Base-by-base conservation (phyloP, 257 asterid species). In the Lavandula angustifolia region DNA sequence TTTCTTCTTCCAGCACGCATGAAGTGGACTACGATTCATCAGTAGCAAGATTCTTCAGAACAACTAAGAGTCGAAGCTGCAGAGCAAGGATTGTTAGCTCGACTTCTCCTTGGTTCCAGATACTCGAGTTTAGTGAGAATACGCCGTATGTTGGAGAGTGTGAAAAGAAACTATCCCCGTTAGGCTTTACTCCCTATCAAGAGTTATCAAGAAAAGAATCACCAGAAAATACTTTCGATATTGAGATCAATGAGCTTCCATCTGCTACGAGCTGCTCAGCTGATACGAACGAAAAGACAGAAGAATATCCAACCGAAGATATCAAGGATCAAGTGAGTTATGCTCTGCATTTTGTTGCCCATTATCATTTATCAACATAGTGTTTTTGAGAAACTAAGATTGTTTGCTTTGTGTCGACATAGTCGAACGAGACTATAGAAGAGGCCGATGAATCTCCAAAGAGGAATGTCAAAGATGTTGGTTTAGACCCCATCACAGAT, bases 401-500 rank as follows among this genome's bases (percentile, higher is more conserved):
- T 22, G 1, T 22, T 22, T 22, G 27, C 2, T 22, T 22, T 22
- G 27, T 22, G 2, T 0, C 2, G 27, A 22, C 2, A 1, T 22
- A 22, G 27, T 22, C 2, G 1, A 67, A 64, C 62, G 79, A 78
- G 73, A 68, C 49, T 6, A 85, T 73, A 54, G 54, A 33, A 37
- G 80, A 78, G 72, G 70, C 60, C 44, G 54, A 70, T 13, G 77
- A 60, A 44, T 62, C 82, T 54, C 64, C 74, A 4, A 88, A 75
- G 79, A 88, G 79, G 84, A 42, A 44, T 32, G 87, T 82, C 31
- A 91, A 68, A 80, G 91, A 91, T 70, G 83, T 86, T 34, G 96
- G 95, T n/a, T 74, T 85, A 67, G 96, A 91, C 62, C 98, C 98
- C 44, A 88, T 91, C 2, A 86, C 75, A 69, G 96, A 81, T 3